Percentiles rank a stretch among this genome's conserved stretches.
Conservation (phyloP, 2,329 filamentous ascomycete genomes). For the Huntiella bhutanensis region DNA sequence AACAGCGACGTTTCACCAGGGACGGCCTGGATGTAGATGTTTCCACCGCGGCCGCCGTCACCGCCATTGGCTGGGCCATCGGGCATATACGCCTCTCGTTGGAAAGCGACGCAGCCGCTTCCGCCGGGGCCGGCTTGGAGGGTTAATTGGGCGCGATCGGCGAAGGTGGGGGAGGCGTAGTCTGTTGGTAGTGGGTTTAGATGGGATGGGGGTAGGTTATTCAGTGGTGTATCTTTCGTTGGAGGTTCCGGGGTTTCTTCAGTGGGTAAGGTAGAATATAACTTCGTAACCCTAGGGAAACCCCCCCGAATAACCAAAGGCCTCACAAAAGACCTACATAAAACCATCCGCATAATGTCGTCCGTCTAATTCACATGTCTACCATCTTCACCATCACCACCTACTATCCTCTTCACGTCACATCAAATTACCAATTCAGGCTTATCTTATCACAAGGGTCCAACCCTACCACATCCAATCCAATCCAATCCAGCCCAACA, state of each 20-base stretch:
- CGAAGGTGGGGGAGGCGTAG: constrained; percentile 66
- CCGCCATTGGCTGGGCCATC: constrained; percentile 88
- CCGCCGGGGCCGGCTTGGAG: constrained; percentile 67
- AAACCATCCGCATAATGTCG: too few relatives aligned
- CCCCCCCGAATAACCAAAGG: too few relatives aligned
- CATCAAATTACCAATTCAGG: too few relatives aligned
- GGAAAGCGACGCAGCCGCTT: constrained; percentile 83
- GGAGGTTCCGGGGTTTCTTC: too few relatives aligned
- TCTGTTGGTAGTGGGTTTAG: constrained; percentile 71
- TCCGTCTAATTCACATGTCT: too few relatives aligned
- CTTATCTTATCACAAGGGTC: too few relatives aligned
- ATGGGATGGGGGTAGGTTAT: constrained; percentile 29
- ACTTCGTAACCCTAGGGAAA: too few relatives aligned
- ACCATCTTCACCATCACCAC: too few relatives aligned
- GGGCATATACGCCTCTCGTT: constrained; percentile 74
- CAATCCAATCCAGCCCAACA: neutral
- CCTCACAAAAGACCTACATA: too few relatives aligned
- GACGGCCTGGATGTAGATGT: constrained; percentile 84
- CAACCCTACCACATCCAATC: neutral
- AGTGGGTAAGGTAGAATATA: too few relatives aligned
- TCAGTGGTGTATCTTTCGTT: constrained; percentile 15
- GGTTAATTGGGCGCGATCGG: constrained; percentile 64
- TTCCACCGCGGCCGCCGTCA: constrained; percentile 80
- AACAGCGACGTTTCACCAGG: constrained; percentile 82
- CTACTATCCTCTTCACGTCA: too few relatives aligned